Evolutionary conservation across 257 asterid species (phyloP), one percentile per base, ranked within the genome.

Genomic region (Leonotis leonurus): DNA sequence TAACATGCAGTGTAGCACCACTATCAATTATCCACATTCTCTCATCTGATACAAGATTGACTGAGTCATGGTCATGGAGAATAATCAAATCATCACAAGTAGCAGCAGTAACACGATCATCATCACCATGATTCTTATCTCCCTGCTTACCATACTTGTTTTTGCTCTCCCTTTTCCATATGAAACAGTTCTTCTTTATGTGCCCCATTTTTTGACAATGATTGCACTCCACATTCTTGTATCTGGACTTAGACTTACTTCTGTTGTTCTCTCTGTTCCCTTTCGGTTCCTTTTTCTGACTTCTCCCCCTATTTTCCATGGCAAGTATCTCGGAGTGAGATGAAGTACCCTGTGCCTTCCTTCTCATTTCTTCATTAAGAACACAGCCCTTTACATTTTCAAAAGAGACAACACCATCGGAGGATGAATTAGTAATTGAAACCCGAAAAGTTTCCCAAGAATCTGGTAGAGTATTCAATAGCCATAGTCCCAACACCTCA

Each of bases 341-440:
- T 0, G 37, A 68, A 10, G 27, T 44, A 26, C 60, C 67, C 1
- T 57, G 59, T 11, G 44, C 25, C 10, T 40, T 60, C 36, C 75
- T 70, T 26, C 71, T 55, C 66, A 45, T 37, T 17, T 46, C 67
- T 16, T 63, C 62, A 43, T 70, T 70, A 20, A 70, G 45, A 11
- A 70, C 8, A 3, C 43, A 17, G 6, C 50, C 13, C 13, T 62
- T 61, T n/a, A n/a, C n/a, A n/a, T n/a, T n/a, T n/a, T n/a, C n/a
- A n/a, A n/a, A n/a, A n/a, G n/a, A 1, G 17, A 40, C 8, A 64
- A 14, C 2, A 25, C 56, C 66, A 53, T 55, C n/a, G n/a, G 9
- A 14, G 4, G 6, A 60, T 37, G 4, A 18, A 39, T n/a, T n/a
- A n/a, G n/a, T n/a, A n/a, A n/a, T n/a, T n/a, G n/a, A n/a, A n/a